Conservation (phyloP, 2,329 filamentous ascomycete genomes). For the Exophiala dermatitidis region DNA sequence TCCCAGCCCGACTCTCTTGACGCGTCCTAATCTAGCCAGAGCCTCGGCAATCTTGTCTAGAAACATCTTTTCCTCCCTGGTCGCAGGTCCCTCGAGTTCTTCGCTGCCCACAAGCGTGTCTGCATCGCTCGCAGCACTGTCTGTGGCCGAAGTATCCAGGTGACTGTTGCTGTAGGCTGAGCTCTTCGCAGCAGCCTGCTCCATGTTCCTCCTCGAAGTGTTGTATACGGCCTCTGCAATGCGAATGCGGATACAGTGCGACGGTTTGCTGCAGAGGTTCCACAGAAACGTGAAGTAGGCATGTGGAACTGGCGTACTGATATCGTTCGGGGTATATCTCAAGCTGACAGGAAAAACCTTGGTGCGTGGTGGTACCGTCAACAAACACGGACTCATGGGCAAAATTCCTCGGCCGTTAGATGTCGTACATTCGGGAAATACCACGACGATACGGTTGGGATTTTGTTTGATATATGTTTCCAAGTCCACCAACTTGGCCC, state of each 20-base stretch:
- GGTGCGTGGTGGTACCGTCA: constrained; percentile 58
- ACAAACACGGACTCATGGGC: constrained; percentile 69
- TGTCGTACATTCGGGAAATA: constrained; percentile 91
- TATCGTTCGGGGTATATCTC: constrained; percentile 78
- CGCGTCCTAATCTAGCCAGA: constrained; percentile 75
- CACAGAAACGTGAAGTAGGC: constrained; percentile 69
- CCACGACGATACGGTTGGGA: constrained; percentile 68
- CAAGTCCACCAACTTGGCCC: constrained; percentile 53
- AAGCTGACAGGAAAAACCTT: constrained; percentile 87
- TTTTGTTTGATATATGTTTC: constrained; percentile 58
- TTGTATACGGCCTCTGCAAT: constrained; percentile 65
- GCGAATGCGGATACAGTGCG: constrained; percentile 82
- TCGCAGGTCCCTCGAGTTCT: constrained; percentile 32
- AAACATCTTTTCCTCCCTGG: constrained; percentile 57
- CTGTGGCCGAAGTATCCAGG: constrained; percentile 40
- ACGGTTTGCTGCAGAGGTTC: constrained; percentile 75
- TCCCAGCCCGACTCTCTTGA: constrained; percentile 80
- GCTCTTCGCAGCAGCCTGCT: constrained; percentile 17
- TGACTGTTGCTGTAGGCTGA: constrained; percentile 40
- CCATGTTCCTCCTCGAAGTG: constrained; percentile 11
- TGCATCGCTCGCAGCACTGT: constrained; percentile 28
- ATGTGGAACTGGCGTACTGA: constrained; percentile 82
- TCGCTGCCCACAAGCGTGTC: constrained; percentile 28
- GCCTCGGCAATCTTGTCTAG: constrained; percentile 77
- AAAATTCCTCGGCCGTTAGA: constrained; percentile 89